Conservation (phyloP, 352 stramenopile genomes). For the Globisporangium orthogonon region DNA sequence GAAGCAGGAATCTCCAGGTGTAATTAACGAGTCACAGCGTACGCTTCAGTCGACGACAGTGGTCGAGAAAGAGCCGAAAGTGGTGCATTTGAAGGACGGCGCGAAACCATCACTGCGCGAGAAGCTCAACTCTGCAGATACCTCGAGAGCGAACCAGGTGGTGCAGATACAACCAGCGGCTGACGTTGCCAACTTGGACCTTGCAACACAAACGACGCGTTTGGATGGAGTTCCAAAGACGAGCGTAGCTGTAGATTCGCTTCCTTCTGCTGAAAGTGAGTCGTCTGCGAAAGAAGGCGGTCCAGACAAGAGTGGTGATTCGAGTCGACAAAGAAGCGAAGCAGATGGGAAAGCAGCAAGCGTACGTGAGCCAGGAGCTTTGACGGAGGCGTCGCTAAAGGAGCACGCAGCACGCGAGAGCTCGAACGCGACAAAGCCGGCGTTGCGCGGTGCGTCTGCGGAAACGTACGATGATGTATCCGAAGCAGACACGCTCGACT, state of each 20-base stretch:
- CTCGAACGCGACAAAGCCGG: neutral
- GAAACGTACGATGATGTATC: slow-evolving; percentile 4
- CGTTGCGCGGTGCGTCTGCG: neutral
- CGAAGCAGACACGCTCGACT: slow-evolving; percentile 10
- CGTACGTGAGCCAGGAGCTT: neutral
- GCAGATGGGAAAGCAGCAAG: neutral
- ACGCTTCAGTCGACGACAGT: neutral
- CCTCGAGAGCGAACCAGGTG: neutral
- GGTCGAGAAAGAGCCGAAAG: neutral
- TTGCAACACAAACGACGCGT: neutral
- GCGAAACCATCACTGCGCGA: neutral
- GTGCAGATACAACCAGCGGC: neutral
- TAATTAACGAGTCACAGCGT: neutral
- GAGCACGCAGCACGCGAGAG: slow-evolving; percentile 1
- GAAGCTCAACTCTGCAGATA: neutral
- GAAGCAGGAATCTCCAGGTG: neutral
- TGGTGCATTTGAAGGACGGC: neutral
- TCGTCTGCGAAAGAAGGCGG: neutral
- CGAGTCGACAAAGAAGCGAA: neutral
- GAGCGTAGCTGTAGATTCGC: neutral
- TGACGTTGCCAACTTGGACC: neutral
- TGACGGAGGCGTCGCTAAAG: slow-evolving; percentile 1
- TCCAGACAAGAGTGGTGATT: neutral
- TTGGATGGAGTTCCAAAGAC: neutral
- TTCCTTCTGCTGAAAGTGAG: neutral